Evolutionary conservation across 768 basidiomycete genomes (phyloP), one percentile per base, ranked within the genome.

Genomic region (Leccinellum albellum): DNA sequence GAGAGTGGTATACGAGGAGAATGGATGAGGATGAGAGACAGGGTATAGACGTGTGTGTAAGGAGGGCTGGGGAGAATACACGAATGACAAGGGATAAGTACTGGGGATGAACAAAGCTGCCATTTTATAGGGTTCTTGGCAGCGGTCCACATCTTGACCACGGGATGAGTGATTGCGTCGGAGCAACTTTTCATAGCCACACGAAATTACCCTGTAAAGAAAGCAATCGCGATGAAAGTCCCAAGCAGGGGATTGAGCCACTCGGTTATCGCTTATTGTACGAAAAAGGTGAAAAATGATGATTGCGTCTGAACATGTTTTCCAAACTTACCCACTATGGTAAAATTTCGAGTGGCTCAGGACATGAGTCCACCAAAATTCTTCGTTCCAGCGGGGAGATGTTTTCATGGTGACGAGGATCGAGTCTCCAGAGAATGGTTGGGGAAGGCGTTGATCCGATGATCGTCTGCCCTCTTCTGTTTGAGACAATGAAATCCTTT

Each of bases 101-200:
- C n/a, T n/a, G n/a, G n/a, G n/a, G n/a, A n/a, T n/a, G n/a, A n/a
- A 29, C 4, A 28, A 28, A 50, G 6, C 24, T 56, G 50, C 13
- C 53, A 42, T 51, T 71, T 73, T 71, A 62, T 66, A 59, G 26
- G 6, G 23, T 44, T 29, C n/a, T 51, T 15, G 29, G n/a, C 35
- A 1, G 14, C 15, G 6, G 49, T 61, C 58, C 51, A 60, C 59
- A 52, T 21, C 51, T 46, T 60, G 61, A 49, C 60, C 61, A 57
- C 33, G 56, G n/a, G 42, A 56, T 47, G 51, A 21, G 37, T 59
- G 68, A 72, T 71, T 72, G 70, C 61, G 56, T 72, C 51, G 48
- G 46, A 64, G 42, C 42, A 59, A 56, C 53, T 58, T 46, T 44
- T 44, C 42, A 59, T 45, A 55, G 53, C 59, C 64, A 58, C 61